These are phyloP conservation scores for Diophrys appendiculata DNA, from an alignment of 73 alveolate species.

Conservation along the genomic window DNA sequence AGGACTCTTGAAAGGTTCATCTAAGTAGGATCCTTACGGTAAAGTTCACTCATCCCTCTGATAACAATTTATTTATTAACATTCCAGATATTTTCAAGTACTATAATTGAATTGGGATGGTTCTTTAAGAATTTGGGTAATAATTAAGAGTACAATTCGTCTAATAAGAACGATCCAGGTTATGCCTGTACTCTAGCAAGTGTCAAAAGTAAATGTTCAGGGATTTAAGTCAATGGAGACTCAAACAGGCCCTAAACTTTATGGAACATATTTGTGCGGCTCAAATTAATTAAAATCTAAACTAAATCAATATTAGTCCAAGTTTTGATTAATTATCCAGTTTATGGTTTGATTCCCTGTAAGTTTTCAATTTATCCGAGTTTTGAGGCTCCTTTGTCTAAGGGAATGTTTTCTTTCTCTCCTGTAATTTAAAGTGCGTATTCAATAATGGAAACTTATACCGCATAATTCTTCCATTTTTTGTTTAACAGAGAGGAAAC, in stretches of 20 bases:
- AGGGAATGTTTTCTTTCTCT: constrained; percentile 47
- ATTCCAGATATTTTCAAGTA: constrained; percentile 82
- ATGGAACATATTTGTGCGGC: constrained; percentile 72
- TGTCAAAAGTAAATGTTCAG: constrained; percentile 78
- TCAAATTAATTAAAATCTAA: constrained; percentile 73
- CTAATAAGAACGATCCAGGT: constrained; percentile 44
- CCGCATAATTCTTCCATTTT: constrained; percentile 51
- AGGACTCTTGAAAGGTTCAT: constrained; percentile 83
- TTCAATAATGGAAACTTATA: constrained; percentile 47
- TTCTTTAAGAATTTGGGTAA: constrained; percentile 79
- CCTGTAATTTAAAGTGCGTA: constrained; percentile 32
- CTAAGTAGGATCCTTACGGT: constrained; percentile 75
- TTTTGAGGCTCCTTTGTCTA: constrained; percentile 33
- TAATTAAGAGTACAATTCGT: constrained; percentile 35
- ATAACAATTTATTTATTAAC: constrained; percentile 80
- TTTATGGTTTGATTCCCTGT: constrained; percentile 2
- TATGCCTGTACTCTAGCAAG: constrained; percentile 61
- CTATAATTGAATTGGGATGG: constrained; percentile 81
- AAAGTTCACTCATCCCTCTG: constrained; percentile 80
- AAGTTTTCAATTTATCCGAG: constrained; percentile 19
- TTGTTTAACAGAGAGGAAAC: constrained; percentile 25
- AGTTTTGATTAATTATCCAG: constrained; percentile 3
- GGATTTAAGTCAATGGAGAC: constrained; percentile 75
- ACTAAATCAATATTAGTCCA: constrained; percentile 84
- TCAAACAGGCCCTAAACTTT: constrained; percentile 76